Base-by-base conservation (phyloP, 2,329 filamentous ascomycete genomes). In the Coniochaeta hoffmannii region DNA sequence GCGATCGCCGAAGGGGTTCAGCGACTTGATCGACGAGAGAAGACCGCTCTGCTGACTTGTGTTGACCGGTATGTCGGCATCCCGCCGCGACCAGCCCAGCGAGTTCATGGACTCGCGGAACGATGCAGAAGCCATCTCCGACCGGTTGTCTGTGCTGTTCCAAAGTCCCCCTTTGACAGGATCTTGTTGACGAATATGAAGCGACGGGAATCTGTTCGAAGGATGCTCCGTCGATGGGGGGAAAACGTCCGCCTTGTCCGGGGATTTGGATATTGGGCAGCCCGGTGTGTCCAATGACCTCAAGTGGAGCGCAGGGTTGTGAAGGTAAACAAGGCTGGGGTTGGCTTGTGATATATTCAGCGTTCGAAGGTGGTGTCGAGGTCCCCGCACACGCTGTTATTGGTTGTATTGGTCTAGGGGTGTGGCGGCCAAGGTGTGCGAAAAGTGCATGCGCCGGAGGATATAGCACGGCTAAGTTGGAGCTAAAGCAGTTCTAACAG, bases 51-150 rank as follows among this genome's bases (percentile, higher is more conserved):
- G 82, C 63, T 85, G 82, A 60, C 77, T 77, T 50, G 87, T 94
- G 71, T 83, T 88, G 65, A 88, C 86, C 61, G 90, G 85, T 55
- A 88, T 76, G 66, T 95, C 89, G 61, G 83, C 72, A 57, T 91
- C 87, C 66, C 93, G 85, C 64, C 93, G 88, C 66, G 90, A 90
- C 94, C 94, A 97, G 59, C 94, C 94, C 66, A 97, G 75, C 57
- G 90, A 94, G 78, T 90, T 95, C 79, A 97, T 91, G 22, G 90
- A 95, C 73, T 97, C 90, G 69, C 92, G 85, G 72, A 99, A 97
- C 50, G 90, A 89, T 63, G 85, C 79, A 62, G 91, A 93, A 59
- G 92, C 88, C 92, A 96, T 96, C 15, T 26, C 19, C 4, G 6
- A 24, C 31, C 14, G 30, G 36, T 15, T 46, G 52, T 54, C 34